Conservation (phyloP, 2,329 filamentous ascomycete genomes). For the Penicillium brevicompactum region DNA sequence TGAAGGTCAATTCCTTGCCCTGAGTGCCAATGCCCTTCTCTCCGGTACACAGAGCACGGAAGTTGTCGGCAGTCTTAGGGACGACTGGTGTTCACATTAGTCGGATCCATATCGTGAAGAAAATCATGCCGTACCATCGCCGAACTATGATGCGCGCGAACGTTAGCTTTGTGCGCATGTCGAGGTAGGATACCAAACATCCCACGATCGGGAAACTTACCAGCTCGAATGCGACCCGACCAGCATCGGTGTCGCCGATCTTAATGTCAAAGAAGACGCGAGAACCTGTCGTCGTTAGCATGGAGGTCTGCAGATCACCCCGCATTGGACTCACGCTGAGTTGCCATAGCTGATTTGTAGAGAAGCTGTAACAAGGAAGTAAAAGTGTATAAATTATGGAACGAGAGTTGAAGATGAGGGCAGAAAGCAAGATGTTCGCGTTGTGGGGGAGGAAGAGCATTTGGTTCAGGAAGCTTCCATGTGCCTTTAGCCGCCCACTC, state of each 20-base stretch:
- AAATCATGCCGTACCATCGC: slow-evolving; percentile 45
- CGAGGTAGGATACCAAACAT: neutral
- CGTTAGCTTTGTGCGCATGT: slow-evolving; percentile 19
- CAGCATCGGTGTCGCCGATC: slow-evolving; percentile 72
- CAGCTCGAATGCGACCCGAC: slow-evolving; percentile 85
- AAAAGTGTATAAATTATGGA: slow-evolving; percentile 1
- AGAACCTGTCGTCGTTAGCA: slow-evolving; percentile 40
- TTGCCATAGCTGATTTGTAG: slow-evolving; percentile 33
- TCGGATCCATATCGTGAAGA: neutral
- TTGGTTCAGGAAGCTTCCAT: slow-evolving; percentile 48
- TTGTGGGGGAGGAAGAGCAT: slow-evolving; percentile 22
- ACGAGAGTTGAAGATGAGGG: slow-evolving; percentile 8
- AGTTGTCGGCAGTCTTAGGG: slow-evolving; percentile 95
- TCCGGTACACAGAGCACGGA: slow-evolving; percentile 89
- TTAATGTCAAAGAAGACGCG: slow-evolving; percentile 93
- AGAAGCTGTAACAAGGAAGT: neutral
- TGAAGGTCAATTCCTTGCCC: slow-evolving; percentile 89
- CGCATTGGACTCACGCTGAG: slow-evolving; percentile 37
- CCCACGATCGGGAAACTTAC: slow-evolving; percentile 45
- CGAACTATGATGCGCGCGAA: slow-evolving; percentile 42
- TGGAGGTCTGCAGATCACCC: slow-evolving; percentile 23
- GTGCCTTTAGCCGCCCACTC: slow-evolving; percentile 8
- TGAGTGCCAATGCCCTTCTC: slow-evolving; percentile 84
- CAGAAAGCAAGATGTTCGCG: slow-evolving; percentile 11
- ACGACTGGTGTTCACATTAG: slow-evolving; percentile 57